These are phyloP conservation scores for Quercus lobata DNA, from an alignment of 331 rosid genomes.

Conservation along the genomic window DNA sequence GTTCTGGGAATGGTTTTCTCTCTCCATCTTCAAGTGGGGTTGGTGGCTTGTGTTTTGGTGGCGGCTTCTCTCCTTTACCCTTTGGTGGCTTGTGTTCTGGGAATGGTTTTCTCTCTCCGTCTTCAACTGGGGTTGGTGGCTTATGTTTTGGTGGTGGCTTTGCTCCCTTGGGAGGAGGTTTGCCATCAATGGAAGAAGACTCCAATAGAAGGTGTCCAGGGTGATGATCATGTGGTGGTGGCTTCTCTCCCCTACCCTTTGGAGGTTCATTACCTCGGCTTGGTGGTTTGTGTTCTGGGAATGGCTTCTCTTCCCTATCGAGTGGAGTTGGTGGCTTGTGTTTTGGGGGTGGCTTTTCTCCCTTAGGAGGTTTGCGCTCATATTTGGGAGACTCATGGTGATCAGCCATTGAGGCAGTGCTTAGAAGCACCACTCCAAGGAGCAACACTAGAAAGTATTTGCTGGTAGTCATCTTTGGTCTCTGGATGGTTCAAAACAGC, in stretches of 20 bases:
- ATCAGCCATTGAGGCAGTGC: neutral
- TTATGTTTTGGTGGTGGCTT: neutral
- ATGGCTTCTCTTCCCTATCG: constrained; percentile 12
- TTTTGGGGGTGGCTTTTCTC: constrained; percentile 5
- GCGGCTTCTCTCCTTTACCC: neutral
- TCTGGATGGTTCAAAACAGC: neutral
- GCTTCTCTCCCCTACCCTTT: neutral
- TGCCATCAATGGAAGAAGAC: neutral
- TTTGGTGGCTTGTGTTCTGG: no score
- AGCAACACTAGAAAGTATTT: neutral
- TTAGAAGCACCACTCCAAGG: neutral
- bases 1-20: no score
- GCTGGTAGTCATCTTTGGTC: neutral
- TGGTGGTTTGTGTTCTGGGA: constrained; percentile 15
- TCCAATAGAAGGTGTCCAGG: constrained; percentile 1
- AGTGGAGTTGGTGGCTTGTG: neutral
- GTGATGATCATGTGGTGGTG: neutral
- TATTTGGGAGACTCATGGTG: neutral
- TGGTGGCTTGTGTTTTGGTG: constrained; percentile 6
- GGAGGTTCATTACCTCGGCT: neutral
- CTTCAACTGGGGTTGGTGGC: no score
- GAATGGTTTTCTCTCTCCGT: no score
- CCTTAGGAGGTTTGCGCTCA: neutral
- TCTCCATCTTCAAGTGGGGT: neutral
- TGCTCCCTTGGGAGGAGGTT: neutral